Evolutionary conservation across 192 early-diverging fungal genomes (phyloP).

Genomic region (Geranomyces michiganensis): DNA sequence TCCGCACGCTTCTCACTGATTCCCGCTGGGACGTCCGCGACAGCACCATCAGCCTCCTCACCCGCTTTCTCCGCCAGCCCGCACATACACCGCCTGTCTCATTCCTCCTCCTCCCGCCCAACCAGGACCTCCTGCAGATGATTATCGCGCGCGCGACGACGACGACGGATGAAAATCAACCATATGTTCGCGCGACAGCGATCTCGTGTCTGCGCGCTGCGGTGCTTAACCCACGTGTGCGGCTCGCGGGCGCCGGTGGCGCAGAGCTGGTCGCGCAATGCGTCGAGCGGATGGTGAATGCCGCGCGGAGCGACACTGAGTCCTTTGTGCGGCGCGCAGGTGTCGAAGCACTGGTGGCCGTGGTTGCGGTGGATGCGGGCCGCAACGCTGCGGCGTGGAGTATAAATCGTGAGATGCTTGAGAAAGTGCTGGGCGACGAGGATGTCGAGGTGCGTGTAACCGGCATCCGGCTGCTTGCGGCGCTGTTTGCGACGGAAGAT

Average conservation of each 20-base stretch:
- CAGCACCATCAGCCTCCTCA: constrained; percentile 7
- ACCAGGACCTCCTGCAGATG: background rate
- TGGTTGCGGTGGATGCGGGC: background rate
- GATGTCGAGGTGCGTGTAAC: constrained; percentile 23
- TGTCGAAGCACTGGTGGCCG: background rate
- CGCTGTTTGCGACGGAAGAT: background rate
- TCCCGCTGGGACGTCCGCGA: constrained; percentile 31
- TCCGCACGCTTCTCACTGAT: background rate
- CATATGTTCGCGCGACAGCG: constrained; percentile 22
- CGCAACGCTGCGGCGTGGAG: background rate
- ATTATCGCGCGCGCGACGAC: background rate
- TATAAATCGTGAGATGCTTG: background rate
- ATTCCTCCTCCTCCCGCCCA: background rate
- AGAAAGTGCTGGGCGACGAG: constrained; percentile 7
- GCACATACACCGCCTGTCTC: constrained; percentile 3
- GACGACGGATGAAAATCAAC: background rate
- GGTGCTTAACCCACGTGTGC: constrained; percentile 2
- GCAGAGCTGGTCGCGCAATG: background rate
- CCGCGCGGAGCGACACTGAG: constrained; percentile 3
- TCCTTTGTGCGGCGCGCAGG: constrained; percentile 25
- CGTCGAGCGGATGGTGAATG: too few species aligned
- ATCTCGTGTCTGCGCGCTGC: background rate
- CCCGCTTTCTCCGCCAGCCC: background rate
- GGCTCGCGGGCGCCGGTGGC: background rate
- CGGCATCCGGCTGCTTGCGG: constrained; percentile 18